These are phyloP conservation scores for Panicum miliaceum DNA, from an alignment of 176 grass and related monocot species.

Conservation along the genomic window DNA sequence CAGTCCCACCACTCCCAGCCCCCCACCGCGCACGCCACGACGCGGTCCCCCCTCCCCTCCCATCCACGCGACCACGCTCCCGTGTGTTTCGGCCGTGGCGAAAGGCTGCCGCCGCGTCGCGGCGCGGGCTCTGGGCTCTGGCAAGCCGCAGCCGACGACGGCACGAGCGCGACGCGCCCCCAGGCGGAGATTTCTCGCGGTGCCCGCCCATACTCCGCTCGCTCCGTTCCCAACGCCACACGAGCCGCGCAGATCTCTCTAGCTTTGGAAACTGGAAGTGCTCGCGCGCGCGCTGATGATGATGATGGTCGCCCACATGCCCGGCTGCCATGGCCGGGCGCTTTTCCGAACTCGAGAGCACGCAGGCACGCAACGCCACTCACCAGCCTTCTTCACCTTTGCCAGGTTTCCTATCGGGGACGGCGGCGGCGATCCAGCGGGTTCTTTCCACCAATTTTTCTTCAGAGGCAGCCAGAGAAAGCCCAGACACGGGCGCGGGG, in stretches of 20 bases:
- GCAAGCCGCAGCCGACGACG: neutral
- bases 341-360: constrained; percentile 13
- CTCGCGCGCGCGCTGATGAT: neutral
- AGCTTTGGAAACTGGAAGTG: neutral
- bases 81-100: constrained; percentile 6
- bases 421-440: no score
- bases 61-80: neutral
- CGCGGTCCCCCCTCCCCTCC: neutral
- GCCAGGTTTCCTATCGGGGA: no score
- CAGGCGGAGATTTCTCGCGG: neutral
- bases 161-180: no score
- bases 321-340: neutral
- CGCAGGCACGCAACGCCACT: neutral
- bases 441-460: neutral
- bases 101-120: constrained; percentile 9
- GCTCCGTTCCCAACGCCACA: neutral
- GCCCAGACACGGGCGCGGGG: neutral
- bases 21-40: neutral
- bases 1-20: neutral
- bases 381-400: neutral
- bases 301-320: neutral
- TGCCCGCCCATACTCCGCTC: no score
- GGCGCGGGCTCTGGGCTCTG: no score
- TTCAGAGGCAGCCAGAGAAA: neutral
- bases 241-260: neutral